A percentile compares a stretch with the other conserved stretches of the same genome.
Conservation (phyloP, 352 stramenopile species). For the Phytophthora fragariaefolia region DNA sequence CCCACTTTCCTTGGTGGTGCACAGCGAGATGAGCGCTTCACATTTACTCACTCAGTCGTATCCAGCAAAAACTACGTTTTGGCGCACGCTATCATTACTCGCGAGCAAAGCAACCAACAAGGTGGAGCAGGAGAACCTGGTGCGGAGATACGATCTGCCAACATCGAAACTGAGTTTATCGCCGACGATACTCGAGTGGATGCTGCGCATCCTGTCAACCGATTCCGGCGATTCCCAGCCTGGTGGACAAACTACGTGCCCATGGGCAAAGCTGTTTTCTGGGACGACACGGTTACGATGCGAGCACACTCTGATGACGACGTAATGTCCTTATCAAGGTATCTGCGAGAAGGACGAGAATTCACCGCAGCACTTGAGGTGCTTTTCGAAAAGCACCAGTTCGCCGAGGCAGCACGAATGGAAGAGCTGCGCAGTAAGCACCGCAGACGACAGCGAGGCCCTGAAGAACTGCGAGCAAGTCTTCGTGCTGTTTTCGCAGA, state of each 20-base stretch:
- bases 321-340: conserved; percentile 46
- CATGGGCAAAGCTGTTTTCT: conserved; percentile 72
- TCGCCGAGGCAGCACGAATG: conserved; percentile 77
- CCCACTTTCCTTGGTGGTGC: conserved; percentile 47
- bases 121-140: conserved; percentile 1
- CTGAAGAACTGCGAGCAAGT: conserved; percentile 48
- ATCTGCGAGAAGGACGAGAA: conserved; percentile 51
- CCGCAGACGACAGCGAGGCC: conserved; percentile 44
- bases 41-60: conserved; percentile 53
- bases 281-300: conserved; percentile 70
- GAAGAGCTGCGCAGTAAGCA: conserved; percentile 68
- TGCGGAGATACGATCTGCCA: conserved; percentile 31
- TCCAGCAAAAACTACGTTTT: conserved; percentile 71
- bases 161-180: conserved; percentile 57
- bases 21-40: conserved; percentile 59
- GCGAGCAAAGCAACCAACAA: conserved; percentile 14
- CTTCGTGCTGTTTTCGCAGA: conserved; percentile 54
- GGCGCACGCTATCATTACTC: conserved; percentile 35
- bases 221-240: conserved; percentile 46
- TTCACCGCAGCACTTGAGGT: conserved; percentile 62
- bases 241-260: conserved; percentile 73
- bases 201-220: conserved; percentile 45
- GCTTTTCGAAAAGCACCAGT: conserved; percentile 81
- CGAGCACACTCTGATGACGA: conserved; percentile 60
- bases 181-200: conserved; percentile 36